Conservation (phyloP, 192 early-diverging fungal genomes). For the Entrophospora sp. region DNA sequence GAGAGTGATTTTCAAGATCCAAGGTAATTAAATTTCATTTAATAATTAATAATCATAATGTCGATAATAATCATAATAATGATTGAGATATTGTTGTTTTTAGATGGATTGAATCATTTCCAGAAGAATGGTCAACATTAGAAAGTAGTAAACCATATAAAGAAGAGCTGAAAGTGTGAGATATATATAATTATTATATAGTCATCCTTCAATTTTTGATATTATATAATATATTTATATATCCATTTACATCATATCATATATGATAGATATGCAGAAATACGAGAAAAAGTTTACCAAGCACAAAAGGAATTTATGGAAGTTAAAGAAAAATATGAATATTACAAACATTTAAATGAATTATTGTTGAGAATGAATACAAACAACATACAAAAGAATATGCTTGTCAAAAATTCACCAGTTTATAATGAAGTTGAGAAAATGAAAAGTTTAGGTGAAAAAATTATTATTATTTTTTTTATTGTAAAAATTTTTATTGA, state of each 20-base stretch:
- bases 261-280: not conserved
- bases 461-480: not conserved
- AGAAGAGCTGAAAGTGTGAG: not conserved
- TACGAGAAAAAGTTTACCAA: not conserved
- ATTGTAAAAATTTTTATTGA: not conserved
- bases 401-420: not conserved
- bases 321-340: conserved; percentile 3
- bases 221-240: not conserved
- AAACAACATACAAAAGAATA: conserved; percentile 5
- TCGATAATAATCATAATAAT: not conserved
- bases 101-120: conserved; percentile 18
- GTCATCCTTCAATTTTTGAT: not conserved
- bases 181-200: not conserved
- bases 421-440: not conserved
- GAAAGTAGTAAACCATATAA: not conserved
- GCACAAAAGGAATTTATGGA: conserved; percentile 4
- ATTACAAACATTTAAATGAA: conserved; percentile 11
- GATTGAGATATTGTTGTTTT: not conserved
- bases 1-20: not conserved
- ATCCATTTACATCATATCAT: not conserved
- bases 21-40: not conserved
- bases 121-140: not conserved
- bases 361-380: too few species aligned
- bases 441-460: conserved; percentile 3
- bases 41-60: not conserved